These are phyloP conservation scores for Penicillium coffeae DNA, from an alignment of 495 filamentous ascomycete species.

Conservation along the genomic window DNA sequence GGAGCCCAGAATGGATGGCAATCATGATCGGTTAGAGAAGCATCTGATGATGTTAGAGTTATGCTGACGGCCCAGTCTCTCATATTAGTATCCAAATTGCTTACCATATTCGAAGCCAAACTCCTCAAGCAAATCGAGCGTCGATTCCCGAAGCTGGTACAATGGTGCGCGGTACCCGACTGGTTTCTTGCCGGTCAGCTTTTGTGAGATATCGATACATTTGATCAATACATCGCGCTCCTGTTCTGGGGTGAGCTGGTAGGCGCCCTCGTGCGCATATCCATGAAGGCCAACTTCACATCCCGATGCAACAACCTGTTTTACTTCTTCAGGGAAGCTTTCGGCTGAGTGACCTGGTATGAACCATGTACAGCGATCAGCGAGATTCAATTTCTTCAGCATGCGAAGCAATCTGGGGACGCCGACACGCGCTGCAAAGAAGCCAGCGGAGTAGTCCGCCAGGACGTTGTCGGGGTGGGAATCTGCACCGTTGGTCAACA, in stretches of 20 bases:
- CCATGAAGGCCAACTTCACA: conserved; percentile 60
- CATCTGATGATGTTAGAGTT: conserved; percentile 28
- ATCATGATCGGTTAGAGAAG: conserved; percentile 54
- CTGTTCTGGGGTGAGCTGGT: conserved; percentile 54
- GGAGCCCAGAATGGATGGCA: conserved; percentile 52
- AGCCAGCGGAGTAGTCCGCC: conserved; percentile 56
- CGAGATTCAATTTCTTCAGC: conserved; percentile 50
- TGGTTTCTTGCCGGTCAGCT: conserved; percentile 50
- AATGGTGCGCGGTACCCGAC: conserved; percentile 55
- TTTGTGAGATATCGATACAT: conserved; percentile 49
- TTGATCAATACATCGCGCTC: conserved; percentile 53
- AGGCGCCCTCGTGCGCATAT: conserved; percentile 57
- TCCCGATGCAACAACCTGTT: conserved; percentile 51
- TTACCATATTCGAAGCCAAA: conserved; percentile 53
- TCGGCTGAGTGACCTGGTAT: conserved; percentile 62
- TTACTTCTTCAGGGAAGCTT: conserved; percentile 52
- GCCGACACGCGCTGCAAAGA: conserved; percentile 57
- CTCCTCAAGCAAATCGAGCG: conserved; percentile 51
- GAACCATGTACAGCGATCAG: conserved; percentile 58
- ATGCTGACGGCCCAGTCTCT: not conserved
- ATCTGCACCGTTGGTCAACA: not conserved
- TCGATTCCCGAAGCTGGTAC: conserved; percentile 54
- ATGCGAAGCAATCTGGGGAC: conserved; percentile 57
- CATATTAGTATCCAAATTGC: not conserved
- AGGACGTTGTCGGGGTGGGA: conserved; percentile 23